Conservation (phyloP, 345 rosid species). For the Geranium brycei region DNA sequence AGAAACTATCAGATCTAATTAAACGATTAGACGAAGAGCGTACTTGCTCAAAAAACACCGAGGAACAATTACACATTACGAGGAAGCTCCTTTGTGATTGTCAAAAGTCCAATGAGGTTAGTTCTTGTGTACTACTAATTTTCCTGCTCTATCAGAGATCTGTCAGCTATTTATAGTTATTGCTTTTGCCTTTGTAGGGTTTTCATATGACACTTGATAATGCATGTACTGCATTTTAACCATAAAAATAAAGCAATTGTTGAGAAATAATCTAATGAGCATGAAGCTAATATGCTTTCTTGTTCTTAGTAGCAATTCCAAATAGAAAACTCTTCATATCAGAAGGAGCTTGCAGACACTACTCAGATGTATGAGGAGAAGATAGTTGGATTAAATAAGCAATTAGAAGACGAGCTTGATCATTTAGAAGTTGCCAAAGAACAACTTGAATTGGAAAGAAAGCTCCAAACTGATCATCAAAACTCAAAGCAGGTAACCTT, state of each 20-base stretch:
- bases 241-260: neutral
- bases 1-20: constrained; percentile 48
- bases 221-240: neutral
- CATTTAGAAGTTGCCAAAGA: constrained; percentile 35
- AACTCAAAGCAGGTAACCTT: constrained; percentile 44
- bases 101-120: constrained; percentile 50
- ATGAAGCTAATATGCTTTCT: constrained; percentile 8
- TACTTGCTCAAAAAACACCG: constrained; percentile 22
- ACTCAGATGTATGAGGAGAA: constrained; percentile 55
- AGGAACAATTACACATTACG: constrained; percentile 35
- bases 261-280: constrained; percentile 2
- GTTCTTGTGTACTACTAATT: constrained; percentile 20
- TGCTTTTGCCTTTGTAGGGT: neutral
- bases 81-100: constrained; percentile 40
- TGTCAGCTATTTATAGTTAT: neutral
- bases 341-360: constrained; percentile 59
- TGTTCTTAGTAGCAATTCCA: constrained; percentile 40
- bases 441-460: constrained; percentile 33
- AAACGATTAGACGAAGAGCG: constrained; percentile 47
- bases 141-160: neutral
- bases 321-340: constrained; percentile 38
- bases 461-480: constrained; percentile 36
- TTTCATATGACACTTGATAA: neutral
- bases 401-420: constrained; percentile 41
- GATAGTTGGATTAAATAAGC: constrained; percentile 43